Percentiles rank a stretch among this genome's conserved stretches.
Conservation (phyloP, 805 yeast species). For the Nakazawaea populi region DNA sequence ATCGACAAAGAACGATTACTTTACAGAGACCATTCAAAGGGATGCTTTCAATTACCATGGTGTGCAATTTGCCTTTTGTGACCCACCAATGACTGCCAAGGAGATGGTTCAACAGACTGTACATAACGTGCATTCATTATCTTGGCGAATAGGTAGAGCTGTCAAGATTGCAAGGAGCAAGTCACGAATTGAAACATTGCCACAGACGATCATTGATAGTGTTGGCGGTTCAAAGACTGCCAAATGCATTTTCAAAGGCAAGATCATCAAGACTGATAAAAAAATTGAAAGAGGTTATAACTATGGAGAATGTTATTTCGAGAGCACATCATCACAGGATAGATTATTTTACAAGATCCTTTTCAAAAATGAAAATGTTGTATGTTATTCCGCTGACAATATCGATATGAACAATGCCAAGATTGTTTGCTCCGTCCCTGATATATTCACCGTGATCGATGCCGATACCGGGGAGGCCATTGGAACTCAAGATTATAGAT, state of each 20-base stretch:
- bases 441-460: constrained; percentile 32
- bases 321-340: constrained; percentile 13
- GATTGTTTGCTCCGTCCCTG: constrained; percentile 32
- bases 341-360: constrained; percentile 25
- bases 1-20: constrained; percentile 24
- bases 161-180: constrained; percentile 27
- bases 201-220: constrained; percentile 27
- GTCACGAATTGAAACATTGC: constrained; percentile 27
- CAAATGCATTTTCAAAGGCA: constrained; percentile 26
- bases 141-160: constrained; percentile 42
- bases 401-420: constrained; percentile 17
- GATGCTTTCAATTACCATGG: constrained; percentile 37
- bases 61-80: constrained; percentile 29
- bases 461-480: constrained; percentile 36
- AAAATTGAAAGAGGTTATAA: constrained; percentile 30
- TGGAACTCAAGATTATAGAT: constrained; percentile 38
- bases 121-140: constrained; percentile 27
- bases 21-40: constrained; percentile 31
- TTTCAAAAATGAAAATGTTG: constrained; percentile 40
- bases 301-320: constrained; percentile 31
- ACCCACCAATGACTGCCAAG: constrained; percentile 26
- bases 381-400: constrained; percentile 21
- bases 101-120: constrained; percentile 25
- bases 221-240: constrained; percentile 28
- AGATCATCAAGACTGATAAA: constrained; percentile 32